Evolutionary conservation across 1,284 basidiomycete species (phyloP).

Genomic region (Tylopilus sp.): DNA sequence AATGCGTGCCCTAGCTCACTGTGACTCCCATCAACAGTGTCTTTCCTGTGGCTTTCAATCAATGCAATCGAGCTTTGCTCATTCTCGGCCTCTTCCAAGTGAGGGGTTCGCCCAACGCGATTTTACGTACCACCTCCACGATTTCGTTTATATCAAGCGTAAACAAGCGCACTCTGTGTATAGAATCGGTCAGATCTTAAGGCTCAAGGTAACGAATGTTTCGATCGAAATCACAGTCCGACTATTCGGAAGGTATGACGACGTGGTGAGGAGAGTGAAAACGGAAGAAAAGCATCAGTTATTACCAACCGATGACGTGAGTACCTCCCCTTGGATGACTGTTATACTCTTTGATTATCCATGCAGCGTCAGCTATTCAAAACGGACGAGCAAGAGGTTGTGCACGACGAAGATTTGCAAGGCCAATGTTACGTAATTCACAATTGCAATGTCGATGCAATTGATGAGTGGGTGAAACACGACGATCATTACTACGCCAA

Average conservation of each 20-base stretch:
- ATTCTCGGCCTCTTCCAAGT: slow-evolving; percentile 25
- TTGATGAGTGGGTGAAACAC: slow-evolving; percentile 45
- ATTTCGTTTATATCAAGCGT: slow-evolving; percentile 53
- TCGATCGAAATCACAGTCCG: slow-evolving; percentile 36
- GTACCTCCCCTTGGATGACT: slow-evolving; percentile 1
- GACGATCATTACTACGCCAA: slow-evolving; percentile 56
- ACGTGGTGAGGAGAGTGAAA: slow-evolving; percentile 26
- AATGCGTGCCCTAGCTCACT: slow-evolving; percentile 30
- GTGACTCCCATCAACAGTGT: slow-evolving; percentile 39
- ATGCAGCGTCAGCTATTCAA: slow-evolving; percentile 45
- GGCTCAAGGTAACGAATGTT: slow-evolving; percentile 29
- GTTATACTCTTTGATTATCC: slow-evolving; percentile 6
- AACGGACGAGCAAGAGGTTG: slow-evolving; percentile 26
- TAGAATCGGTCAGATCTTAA: slow-evolving; percentile 52
- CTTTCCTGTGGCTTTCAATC: slow-evolving; percentile 41
- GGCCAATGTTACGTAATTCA: slow-evolving; percentile 46
- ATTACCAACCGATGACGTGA: slow-evolving; percentile 33
- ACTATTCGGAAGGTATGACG: slow-evolving; percentile 42
- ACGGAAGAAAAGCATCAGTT: slow-evolving; percentile 10
- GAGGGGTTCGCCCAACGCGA: slow-evolving; percentile 38
- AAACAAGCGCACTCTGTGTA: slow-evolving; percentile 34
- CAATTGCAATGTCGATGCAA: slow-evolving; percentile 23
- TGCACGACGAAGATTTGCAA: slow-evolving; percentile 40
- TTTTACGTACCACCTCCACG: slow-evolving; percentile 48
- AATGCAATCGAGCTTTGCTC: slow-evolving; percentile 22